Percentiles rank a stretch among this genome's conserved stretches.
phyloP scores from a whole-genome alignment of 2,329 filamentous ascomycete genomes.

The Dactylonectria macrodidyma region DNA sequence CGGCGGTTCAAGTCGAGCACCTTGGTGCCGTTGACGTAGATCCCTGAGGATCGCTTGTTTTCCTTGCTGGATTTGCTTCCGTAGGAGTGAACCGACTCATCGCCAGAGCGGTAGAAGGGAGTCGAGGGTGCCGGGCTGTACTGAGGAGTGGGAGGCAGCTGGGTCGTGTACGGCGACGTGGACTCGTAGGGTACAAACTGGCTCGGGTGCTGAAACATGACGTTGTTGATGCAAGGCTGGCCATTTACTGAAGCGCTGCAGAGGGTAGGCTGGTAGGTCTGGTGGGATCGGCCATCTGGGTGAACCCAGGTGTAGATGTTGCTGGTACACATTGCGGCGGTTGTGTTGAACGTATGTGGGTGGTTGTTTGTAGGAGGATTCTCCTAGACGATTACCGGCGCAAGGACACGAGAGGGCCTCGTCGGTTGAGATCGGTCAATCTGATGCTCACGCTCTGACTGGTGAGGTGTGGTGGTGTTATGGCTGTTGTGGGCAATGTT shows the following conservation, averaged over 20 bases:
- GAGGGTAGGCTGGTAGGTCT: slow-evolving; percentile 53
- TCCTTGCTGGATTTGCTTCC: slow-evolving; percentile 50
- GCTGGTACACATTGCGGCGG: slow-evolving; percentile 65
- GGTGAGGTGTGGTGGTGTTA: slow-evolving; percentile 26
- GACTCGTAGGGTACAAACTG: slow-evolving; percentile 53
- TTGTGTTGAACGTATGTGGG: slow-evolving; percentile 31
- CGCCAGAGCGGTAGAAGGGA: slow-evolving; percentile 55
- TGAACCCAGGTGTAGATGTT: slow-evolving; percentile 63
- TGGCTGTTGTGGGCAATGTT: slow-evolving; percentile 40
- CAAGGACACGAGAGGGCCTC: slow-evolving; percentile 29
- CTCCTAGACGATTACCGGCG: slow-evolving; percentile 44
- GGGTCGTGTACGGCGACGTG: slow-evolving; percentile 49
- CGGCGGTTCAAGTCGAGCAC: slow-evolving; percentile 53
- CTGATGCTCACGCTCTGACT: slow-evolving; percentile 31
- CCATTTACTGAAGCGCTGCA: slow-evolving; percentile 58
- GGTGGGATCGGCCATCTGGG: slow-evolving; percentile 59
- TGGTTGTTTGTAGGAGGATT: slow-evolving; percentile 34
- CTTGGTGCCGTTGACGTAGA: slow-evolving; percentile 57
- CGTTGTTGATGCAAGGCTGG: slow-evolving; percentile 59
- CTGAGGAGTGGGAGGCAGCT: slow-evolving; percentile 59
- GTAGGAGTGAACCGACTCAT: slow-evolving; percentile 56
- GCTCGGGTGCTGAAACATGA: slow-evolving; percentile 58
- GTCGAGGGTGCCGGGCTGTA: slow-evolving; percentile 51
- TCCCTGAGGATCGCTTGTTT: slow-evolving; percentile 52
- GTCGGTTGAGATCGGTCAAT: no score